Evolutionary conservation across 768 basidiomycete genomes (phyloP).

Genomic region (Rhodotorula diobovata): DNA sequence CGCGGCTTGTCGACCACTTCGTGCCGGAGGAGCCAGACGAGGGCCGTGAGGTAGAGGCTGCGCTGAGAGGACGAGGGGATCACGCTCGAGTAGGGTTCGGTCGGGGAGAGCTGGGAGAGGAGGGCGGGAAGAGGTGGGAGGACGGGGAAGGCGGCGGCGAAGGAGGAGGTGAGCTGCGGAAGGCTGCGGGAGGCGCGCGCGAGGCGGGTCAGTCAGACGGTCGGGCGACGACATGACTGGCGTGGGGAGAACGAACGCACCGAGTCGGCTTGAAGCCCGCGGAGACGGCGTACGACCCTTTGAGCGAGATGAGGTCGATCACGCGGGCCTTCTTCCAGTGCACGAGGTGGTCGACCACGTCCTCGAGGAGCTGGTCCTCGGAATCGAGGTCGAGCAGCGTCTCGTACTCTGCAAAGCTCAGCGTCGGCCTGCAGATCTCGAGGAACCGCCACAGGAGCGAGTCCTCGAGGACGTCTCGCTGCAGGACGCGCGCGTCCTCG

Average conservation of each 20-base stretch:
- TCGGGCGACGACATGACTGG: background rate
- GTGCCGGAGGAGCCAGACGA: slow-evolving; percentile 84
- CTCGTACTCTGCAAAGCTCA: slow-evolving; percentile 68
- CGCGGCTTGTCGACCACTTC: slow-evolving; percentile 81
- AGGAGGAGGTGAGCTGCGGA: slow-evolving; percentile 46
- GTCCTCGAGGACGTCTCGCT: slow-evolving; percentile 54
- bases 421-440: slow-evolving; percentile 64
- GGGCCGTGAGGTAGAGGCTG: slow-evolving; percentile 69
- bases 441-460: slow-evolving; percentile 54
- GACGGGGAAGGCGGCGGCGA: slow-evolving; percentile 60
- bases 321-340: slow-evolving; percentile 84
- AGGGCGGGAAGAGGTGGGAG: slow-evolving; percentile 70
- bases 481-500: slow-evolving; percentile 59
- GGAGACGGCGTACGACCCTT: slow-evolving; percentile 75
- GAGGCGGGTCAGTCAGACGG: background rate
- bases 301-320: slow-evolving; percentile 75
- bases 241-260: slow-evolving; percentile 54
- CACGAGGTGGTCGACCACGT: slow-evolving; percentile 82
- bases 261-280: slow-evolving; percentile 54
- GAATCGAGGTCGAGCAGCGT: slow-evolving; percentile 76
- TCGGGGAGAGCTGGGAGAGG: slow-evolving; percentile 68
- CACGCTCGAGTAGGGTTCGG: slow-evolving; percentile 69
- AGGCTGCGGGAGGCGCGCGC: background rate
- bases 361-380: slow-evolving; percentile 50
- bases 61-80: slow-evolving; percentile 61